These are phyloP conservation scores for cucumber (Cucumis sativus) DNA, from an alignment of 306 rosid species.

Conservation along the genomic window Cucumber_9930_V3 NC_026660.2:28132001-28132500, in stretches of 20 bases:
- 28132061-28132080: too few relatives aligned
- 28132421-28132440: conserved; percentile 11
- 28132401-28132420: conserved; percentile 25
- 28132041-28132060: too few relatives aligned
- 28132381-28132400: conserved; percentile 35
- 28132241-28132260: conserved; percentile 58
- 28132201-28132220: conserved; percentile 69
- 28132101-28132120: conserved; percentile 51
- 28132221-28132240: conserved; percentile 51
- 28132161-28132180: conserved; percentile 49
- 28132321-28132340: conserved; percentile 45
- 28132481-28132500: not conserved
- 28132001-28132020: too few relatives aligned
- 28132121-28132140: conserved; percentile 35
- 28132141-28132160: conserved; percentile 25
- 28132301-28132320: conserved; percentile 32
- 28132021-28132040: too few relatives aligned
- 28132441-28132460: conserved; percentile 27
- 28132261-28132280: conserved; percentile 31
- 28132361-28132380: conserved; percentile 10
- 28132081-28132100: not conserved
- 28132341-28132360: conserved; percentile 63
- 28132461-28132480: conserved; percentile 17
- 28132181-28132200: conserved; percentile 32
- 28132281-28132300: conserved; percentile 23